Evolutionary conservation across 179 eudicot genomes (phyloP).

Genomic region (Silene coronaria): DNA sequence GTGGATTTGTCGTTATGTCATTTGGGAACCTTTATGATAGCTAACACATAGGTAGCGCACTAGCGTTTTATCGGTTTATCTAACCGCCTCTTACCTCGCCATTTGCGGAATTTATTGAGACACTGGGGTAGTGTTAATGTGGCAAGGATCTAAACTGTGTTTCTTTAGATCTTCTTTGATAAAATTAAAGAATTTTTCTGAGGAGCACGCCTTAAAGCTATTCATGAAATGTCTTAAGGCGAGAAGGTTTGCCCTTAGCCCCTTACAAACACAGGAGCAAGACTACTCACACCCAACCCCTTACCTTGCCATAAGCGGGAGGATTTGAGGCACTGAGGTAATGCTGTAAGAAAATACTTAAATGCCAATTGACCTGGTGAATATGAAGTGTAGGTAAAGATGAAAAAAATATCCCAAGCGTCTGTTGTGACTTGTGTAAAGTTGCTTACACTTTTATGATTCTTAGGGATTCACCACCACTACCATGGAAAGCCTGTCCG

Average conservation of each 20-base stretch:
- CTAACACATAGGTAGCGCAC: background rate
- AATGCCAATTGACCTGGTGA: background rate
- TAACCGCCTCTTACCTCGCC: too few relatives aligned
- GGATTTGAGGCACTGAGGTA: background rate
- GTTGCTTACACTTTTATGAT: background rate
- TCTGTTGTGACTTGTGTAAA: background rate
- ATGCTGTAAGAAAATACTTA: background rate
- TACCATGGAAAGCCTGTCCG: slow-evolving; percentile 58
- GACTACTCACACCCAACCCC: background rate
- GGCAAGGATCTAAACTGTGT: background rate
- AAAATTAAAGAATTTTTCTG: too few relatives aligned
- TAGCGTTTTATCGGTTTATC: too few relatives aligned
- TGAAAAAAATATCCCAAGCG: background rate
- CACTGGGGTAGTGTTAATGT: too few relatives aligned
- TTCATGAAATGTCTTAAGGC: background rate
- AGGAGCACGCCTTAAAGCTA: background rate
- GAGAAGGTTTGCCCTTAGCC: background rate
- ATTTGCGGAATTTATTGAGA: too few relatives aligned
- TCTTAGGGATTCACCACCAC: slow-evolving; percentile 50
- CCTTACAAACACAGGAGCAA: background rate
- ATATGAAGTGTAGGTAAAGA: background rate
- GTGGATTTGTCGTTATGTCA: too few relatives aligned
- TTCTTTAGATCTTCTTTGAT: background rate
- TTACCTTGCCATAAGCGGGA: background rate
- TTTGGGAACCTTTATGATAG: background rate